A percentile compares a stretch with the other conserved stretches of the same genome.
Evolutionary conservation across 1,284 basidiomycete species (phyloP).

Genomic region (Cystobasidium slooffiae): DNA sequence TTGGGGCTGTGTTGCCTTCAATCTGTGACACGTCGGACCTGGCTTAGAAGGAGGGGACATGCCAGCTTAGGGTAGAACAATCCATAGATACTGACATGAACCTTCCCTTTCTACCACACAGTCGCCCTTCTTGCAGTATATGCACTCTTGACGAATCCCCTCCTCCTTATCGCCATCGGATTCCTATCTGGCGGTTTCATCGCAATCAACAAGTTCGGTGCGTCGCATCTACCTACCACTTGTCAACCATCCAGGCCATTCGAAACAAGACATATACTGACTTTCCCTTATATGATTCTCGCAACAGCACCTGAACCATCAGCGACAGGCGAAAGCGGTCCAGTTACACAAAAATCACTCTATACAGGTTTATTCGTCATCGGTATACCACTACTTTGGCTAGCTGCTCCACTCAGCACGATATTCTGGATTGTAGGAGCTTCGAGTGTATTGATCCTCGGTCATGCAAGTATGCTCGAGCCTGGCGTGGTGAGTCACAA

Average conservation of each 20-base stretch:
- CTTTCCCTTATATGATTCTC: not conserved
- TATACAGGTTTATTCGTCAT: constrained; percentile 56
- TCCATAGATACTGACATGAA: constrained; percentile 3
- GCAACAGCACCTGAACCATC: constrained; percentile 32
- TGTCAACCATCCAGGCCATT: constrained; percentile 54
- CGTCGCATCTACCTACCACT: constrained; percentile 55
- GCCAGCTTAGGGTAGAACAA: not conserved
- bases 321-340: constrained; percentile 25
- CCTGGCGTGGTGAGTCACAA: constrained; percentile 79
- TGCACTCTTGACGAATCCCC: constrained; percentile 55
- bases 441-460: constrained; percentile 61
- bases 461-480: constrained; percentile 79
- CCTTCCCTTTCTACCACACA: constrained; percentile 8
- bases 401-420: constrained; percentile 47
- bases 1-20: not conserved
- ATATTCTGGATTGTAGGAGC: constrained; percentile 47
- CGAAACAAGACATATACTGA: constrained; percentile 5
- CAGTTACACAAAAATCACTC: constrained; percentile 48
- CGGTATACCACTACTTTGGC: constrained; percentile 52
- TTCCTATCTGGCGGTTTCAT: constrained; percentile 58
- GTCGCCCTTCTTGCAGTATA: constrained; percentile 56
- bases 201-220: constrained; percentile 57
- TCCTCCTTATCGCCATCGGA: constrained; percentile 56
- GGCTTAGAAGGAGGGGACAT: not conserved
- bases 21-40: not conserved